Percentiles rank a stretch among this genome's conserved stretches.
These are phyloP conservation scores for Grammothele lineata DNA, from an alignment of 768 basidiomycete species.

Conservation along the genomic window DNA sequence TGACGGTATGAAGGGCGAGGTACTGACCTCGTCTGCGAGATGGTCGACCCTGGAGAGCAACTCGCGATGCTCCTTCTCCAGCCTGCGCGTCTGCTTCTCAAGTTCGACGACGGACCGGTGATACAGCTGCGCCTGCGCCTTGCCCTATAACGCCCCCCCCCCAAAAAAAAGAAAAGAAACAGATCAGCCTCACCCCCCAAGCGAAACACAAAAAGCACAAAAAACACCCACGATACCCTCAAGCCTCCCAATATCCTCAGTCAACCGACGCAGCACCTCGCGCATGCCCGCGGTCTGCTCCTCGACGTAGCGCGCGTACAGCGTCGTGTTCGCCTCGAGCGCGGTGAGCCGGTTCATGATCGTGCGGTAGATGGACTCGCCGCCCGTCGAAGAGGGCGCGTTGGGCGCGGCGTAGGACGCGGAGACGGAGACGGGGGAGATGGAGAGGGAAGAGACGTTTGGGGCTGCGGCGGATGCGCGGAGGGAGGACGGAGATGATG, in stretches of 20 bases:
- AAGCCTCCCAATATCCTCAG: constrained; percentile 73
- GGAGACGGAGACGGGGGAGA: not conserved
- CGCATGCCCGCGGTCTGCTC: constrained; percentile 79
- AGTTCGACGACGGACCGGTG: constrained; percentile 63
- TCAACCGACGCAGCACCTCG: constrained; percentile 67
- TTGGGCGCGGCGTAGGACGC: constrained; percentile 14
- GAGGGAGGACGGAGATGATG: constrained; percentile 6
- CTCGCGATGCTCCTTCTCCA: constrained; percentile 69
- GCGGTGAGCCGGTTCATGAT: constrained; percentile 91
- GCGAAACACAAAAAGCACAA: not conserved
- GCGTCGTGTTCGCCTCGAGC: constrained; percentile 83
- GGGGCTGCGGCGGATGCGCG: constrained; percentile 15
- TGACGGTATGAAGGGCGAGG: not conserved
- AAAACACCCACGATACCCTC: constrained; percentile 55
- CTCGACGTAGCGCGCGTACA: constrained; percentile 82
- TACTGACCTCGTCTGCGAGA: constrained; percentile 72
- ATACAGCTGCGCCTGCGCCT: constrained; percentile 63
- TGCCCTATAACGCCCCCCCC: constrained; percentile 58
- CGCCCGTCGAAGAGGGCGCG: constrained; percentile 35
- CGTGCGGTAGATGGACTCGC: constrained; percentile 93
- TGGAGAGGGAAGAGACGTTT: constrained; percentile 13
- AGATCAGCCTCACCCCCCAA: no score
- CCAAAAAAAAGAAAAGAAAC: not conserved
- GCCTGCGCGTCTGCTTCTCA: constrained; percentile 58
- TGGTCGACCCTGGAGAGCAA: constrained; percentile 67